These are phyloP conservation scores for Salix brachista DNA, from an alignment of 345 rosid genomes.

Conservation along the genomic window DNA sequence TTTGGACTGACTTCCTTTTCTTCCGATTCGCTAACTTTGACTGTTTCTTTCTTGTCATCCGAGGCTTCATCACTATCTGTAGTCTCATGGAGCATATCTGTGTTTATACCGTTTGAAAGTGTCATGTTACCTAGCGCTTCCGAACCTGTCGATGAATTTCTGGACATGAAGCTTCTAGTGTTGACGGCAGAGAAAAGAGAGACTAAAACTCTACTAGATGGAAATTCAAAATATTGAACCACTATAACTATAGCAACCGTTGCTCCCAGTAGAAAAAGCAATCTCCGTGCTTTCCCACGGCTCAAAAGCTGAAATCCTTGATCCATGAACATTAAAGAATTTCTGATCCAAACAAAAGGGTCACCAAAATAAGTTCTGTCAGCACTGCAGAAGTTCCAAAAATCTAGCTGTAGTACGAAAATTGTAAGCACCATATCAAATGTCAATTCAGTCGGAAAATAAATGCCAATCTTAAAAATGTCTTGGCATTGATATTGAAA, in stretches of 20 bases:
- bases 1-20: not conserved
- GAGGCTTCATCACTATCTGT: constrained; percentile 13
- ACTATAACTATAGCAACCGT: constrained; percentile 30
- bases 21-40: not conserved
- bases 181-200: constrained; percentile 40
- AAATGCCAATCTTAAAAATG: not conserved
- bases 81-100: constrained; percentile 19
- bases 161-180: constrained; percentile 5
- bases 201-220: constrained; percentile 38
- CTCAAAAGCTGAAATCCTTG: constrained; percentile 37
- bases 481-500: too few species aligned
- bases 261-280: constrained; percentile 37
- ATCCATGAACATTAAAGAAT: constrained; percentile 30
- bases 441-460: not conserved
- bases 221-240: constrained; percentile 58
- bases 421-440: too few species aligned
- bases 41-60: not conserved
- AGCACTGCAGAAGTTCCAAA: not conserved
- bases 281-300: constrained; percentile 41
- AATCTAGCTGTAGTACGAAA: not conserved
- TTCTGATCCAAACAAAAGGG: not conserved
- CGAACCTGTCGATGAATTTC: not conserved
- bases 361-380: not conserved
- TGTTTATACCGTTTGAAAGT: constrained; percentile 20
- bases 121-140: constrained; percentile 13